Evolutionary conservation across 306 rosid species (phyloP), one percentile per base, ranked within the genome.

Genomic region (Pyrus betulifolia): DNA sequence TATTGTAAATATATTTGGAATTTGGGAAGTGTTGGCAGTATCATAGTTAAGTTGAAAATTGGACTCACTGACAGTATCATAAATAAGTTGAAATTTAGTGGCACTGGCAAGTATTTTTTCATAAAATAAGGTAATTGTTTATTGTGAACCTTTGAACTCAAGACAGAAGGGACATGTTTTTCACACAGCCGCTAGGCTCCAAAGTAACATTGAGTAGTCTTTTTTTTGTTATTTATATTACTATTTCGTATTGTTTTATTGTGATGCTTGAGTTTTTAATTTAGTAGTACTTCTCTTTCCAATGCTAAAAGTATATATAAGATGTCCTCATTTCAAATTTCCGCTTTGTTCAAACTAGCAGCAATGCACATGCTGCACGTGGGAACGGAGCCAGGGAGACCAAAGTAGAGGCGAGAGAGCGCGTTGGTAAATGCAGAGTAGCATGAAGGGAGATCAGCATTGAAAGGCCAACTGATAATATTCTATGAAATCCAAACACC

Each of bases 321-420:
- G 9, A 38, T 38, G 18, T 51, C 55, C 55, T 5, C 18, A 51
- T 1, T 51, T 51, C 55, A 17, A 51, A 51, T 51, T 51, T 51
- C 55, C 55, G 55, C 55, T 11, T 9, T 23, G 17, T 23, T 59
- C 17, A 51, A 51, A 15, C 55, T 5, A 45, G 45, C 2, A 68
- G 60, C 12, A 51, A 52, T 51, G 74, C 67, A 74, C 63, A 57
- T 11, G 79, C 27, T 35, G 67, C 83, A 17, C 11, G 64, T 28
- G 52, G 42, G 35, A 55, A 35, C 6, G 70, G 59, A 81, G 74
- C 78, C 67, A 51, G 55, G 55, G 71, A 54, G 42, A 68, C 28
- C 49, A 75, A 63, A 65, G 33, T 35, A 63, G 15, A 55, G 27
- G 51, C 15, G 9, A 11, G 30, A 74, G 74, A 51, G 88, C 87